Percentiles rank a stretch among this genome's conserved stretches.
Evolutionary conservation across 495 filamentous ascomycete genomes (phyloP).

Genomic region (Evernia prunastri): DNA sequence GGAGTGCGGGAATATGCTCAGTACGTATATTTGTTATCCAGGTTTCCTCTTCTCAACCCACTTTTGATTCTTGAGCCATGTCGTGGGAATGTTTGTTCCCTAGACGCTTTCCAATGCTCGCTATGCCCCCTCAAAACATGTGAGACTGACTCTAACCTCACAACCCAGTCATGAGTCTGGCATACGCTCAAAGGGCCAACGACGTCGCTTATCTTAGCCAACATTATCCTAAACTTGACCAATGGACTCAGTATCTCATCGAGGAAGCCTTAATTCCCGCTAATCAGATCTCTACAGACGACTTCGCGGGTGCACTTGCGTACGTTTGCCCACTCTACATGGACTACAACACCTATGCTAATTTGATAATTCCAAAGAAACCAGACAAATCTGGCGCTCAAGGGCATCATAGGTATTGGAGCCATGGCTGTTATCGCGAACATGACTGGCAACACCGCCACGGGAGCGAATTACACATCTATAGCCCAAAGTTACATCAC

Average conservation of each 20-base stretch:
- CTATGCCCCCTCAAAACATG: too few relatives aligned
- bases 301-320: slow-evolving; percentile 89
- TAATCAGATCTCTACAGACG: slow-evolving; percentile 85
- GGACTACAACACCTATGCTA: background rate
- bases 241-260: slow-evolving; percentile 83
- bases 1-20: slow-evolving; percentile 93
- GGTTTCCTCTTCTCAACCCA: too few relatives aligned
- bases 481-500: slow-evolving; percentile 69
- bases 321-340: slow-evolving; percentile 28
- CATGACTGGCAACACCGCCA: slow-evolving; percentile 53
- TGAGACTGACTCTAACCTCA: too few relatives aligned
- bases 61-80: too few relatives aligned
- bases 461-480: slow-evolving; percentile 56
- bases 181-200: slow-evolving; percentile 45
- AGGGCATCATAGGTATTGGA: slow-evolving; percentile 87
- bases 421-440: slow-evolving; percentile 77
- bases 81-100: too few relatives aligned
- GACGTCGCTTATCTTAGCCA: slow-evolving; percentile 42
- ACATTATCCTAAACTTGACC: slow-evolving; percentile 69
- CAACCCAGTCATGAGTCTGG: slow-evolving; percentile 88
- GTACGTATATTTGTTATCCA: too few relatives aligned
- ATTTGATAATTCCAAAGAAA: slow-evolving; percentile 42
- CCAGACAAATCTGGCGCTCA: slow-evolving; percentile 86
- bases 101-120: too few relatives aligned
- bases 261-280: slow-evolving; percentile 74